Evolutionary conservation across 208 protist species (phyloP), one percentile per base, ranked within the genome.

Genomic region (Wallacemonas sp.): DNA sequence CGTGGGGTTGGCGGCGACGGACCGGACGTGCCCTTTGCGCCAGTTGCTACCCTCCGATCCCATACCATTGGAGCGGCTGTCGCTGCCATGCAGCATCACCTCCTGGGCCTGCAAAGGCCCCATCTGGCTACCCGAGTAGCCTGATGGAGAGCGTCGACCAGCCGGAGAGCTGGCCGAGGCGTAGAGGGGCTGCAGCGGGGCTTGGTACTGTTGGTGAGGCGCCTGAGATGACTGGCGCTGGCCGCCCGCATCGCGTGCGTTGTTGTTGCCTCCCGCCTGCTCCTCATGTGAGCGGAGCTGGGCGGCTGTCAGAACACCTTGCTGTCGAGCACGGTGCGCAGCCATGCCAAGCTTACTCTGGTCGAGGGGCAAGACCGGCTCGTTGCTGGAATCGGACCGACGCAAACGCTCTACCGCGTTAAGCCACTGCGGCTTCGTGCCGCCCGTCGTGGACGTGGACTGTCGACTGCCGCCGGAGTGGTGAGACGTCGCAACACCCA

Each of bases 331-430:
- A 22, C 66, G 73, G 15, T 80, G 84, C 1, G 64, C 47, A 53
- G 77, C 66, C 55, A 78, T 27, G 19, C 84, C 75, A 2, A 81
- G 62, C 65, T 51, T 75, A 49, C 69, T 81, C 67, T 82, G 67
- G 41, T 90, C 79, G 53, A 78, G 66, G 11, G 84, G 80, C 1
- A 90, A 71, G 9, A 75, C 70, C 1, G 74, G 66, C 42, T 75
- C 65, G 58, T 65, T 9, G 34, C 21, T 36, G 45, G 11, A 26
- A n/a, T 66, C 60, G 22, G n/a, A 36, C 14, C 44, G 51, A 44
- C 77, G 79, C 53, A 80, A 27, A 15, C 84, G 75, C 70, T 90
- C 80, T 9, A 76, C 80, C 45, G 84, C 84, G 30, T 41, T 77
- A 51, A 86, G 46, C 81, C 84, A 87, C 51, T 70, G 66, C 17